Evolutionary conservation across 768 basidiomycete genomes (phyloP).

Genomic region (Leccinum rimulosum): DNA sequence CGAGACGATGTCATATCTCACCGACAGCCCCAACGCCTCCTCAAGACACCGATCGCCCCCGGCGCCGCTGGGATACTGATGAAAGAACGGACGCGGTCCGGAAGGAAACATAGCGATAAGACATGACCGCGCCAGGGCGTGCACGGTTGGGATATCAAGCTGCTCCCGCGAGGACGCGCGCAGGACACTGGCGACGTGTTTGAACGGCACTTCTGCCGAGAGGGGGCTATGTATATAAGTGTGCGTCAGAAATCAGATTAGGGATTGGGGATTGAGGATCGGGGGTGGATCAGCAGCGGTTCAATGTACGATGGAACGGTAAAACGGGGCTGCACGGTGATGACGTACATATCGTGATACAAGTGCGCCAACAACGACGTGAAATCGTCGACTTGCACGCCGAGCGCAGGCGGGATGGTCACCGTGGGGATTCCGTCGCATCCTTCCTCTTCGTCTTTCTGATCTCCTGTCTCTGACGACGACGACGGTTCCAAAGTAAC

Average conservation of each 20-base stretch:
- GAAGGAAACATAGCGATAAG: conserved; percentile 49
- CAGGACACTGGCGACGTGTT: conserved; percentile 50
- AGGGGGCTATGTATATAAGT: conserved; percentile 41
- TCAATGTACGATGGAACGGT: too few relatives aligned
- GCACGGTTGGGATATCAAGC: conserved; percentile 55
- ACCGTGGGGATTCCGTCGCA: conserved; percentile 14
- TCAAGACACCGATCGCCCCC: conserved; percentile 32
- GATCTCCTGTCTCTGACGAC: background rate
- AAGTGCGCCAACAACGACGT: conserved; percentile 58
- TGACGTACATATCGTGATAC: conserved; percentile 69
- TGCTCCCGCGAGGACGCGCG: conserved; percentile 55
- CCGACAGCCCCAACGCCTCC: conserved; percentile 53
- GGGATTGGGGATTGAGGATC: background rate
- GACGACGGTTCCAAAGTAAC: background rate
- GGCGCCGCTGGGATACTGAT: conserved; percentile 29
- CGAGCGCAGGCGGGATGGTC: conserved; percentile 37
- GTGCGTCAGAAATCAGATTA: background rate
- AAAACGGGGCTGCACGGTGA: conserved; percentile 23
- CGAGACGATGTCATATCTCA: conserved; percentile 42
- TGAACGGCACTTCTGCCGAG: conserved; percentile 40
- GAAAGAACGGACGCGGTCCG: conserved; percentile 44
- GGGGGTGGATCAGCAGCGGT: too few relatives aligned
- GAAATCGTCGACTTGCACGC: conserved; percentile 46
- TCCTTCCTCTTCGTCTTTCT: background rate
- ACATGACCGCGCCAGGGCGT: conserved; percentile 41